Base-by-base conservation (phyloP, 179 eudicot genomes). In the Pouteria campechiana region DNA sequence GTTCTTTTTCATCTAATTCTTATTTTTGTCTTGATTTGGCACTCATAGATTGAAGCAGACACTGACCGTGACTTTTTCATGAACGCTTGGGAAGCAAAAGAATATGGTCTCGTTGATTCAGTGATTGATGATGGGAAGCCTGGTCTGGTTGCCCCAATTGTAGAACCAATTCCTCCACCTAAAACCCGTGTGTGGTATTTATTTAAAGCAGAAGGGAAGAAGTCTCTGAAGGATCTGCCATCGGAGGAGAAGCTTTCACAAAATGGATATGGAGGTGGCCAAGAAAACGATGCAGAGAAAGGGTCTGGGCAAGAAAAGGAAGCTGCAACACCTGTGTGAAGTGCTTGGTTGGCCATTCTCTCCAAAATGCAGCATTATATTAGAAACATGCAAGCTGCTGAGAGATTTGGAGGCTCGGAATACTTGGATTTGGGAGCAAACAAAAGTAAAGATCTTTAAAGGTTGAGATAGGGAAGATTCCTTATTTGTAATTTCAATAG, bases 61-160 rank as follows among this genome's bases (percentile, higher is more conserved):
- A 87, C 88, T 0, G 83, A 75, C 28, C 68, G 78, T 37, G 96
- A 82, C 39, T 65, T 68, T 45, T 90, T 76, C 66, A 70, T 90
- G 94, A 75, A 65, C 37, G 63, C 98, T 21, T 90, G 96, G 96
- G 98, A 87, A 44, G 96, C 98, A 38, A 79, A 73, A 52, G 94
- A 75, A 11, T 90, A 90, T 31, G 98, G 96, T 48, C 53, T 90
- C 44, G 69, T 90, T 16, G 98, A 90, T 50, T 74, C 33, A 25
- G 85, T 90, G 24, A 82, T 90, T 15, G 96, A 90, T 24, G 98
- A 87, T 34, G 98, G 98, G 47, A 90, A 86, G 66, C 94, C 92
- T 11, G 98, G 96, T 35, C 52, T 90, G 52, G 61, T 90, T 47
- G 96, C 98, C 20, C 98, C 96, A 22, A 54, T 54, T 40, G 87